Conservation (phyloP, 2,329 filamentous ascomycete genomes). For the Fusarium chlamydosporum region DNA sequence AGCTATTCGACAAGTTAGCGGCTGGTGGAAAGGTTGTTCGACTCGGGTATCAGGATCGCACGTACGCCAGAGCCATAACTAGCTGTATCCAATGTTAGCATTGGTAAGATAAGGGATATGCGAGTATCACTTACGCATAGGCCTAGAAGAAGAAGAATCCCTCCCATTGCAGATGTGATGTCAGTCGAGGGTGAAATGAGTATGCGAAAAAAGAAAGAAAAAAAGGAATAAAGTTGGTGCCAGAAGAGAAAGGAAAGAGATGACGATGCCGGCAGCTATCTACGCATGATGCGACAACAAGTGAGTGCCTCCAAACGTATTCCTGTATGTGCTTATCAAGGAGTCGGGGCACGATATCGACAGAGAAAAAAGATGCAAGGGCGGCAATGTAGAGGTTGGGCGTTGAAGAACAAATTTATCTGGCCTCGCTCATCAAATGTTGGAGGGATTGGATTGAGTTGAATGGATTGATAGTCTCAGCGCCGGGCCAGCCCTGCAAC, state of each 20-base stretch:
- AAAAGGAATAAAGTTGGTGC: conserved; percentile 18
- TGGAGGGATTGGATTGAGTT: conserved; percentile 33
- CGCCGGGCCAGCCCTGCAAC: conserved; percentile 41
- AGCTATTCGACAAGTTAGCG: conserved; percentile 68
- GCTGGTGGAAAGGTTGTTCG: conserved; percentile 35
- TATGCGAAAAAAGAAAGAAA: conserved; percentile 35
- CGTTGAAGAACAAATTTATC: conserved; percentile 45
- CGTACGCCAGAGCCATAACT: conserved; percentile 72
- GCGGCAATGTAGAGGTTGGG: conserved; percentile 33
- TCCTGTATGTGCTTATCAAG: conserved; percentile 23
- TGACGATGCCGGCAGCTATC: conserved; percentile 35
- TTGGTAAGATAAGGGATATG: conserved; percentile 16
- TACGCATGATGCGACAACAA: conserved; percentile 44
- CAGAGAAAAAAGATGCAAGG: conserved; percentile 26
- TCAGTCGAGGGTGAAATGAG: conserved; percentile 26
- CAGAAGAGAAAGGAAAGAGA: conserved; percentile 21
- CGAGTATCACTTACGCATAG: conserved; percentile 56
- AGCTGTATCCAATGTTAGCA: conserved; percentile 56
- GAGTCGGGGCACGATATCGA: conserved; percentile 17
- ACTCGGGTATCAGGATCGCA: conserved; percentile 38
- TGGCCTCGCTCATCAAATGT: conserved; percentile 34
- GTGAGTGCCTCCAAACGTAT: conserved; percentile 8
- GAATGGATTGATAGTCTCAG: conserved; percentile 24
- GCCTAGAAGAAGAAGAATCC: conserved; percentile 58
- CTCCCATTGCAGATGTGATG: conserved; percentile 55